These are phyloP conservation scores for Fusarium falciforme DNA, from an alignment of 2,329 filamentous ascomycete species.

Conservation along the genomic window DNA sequence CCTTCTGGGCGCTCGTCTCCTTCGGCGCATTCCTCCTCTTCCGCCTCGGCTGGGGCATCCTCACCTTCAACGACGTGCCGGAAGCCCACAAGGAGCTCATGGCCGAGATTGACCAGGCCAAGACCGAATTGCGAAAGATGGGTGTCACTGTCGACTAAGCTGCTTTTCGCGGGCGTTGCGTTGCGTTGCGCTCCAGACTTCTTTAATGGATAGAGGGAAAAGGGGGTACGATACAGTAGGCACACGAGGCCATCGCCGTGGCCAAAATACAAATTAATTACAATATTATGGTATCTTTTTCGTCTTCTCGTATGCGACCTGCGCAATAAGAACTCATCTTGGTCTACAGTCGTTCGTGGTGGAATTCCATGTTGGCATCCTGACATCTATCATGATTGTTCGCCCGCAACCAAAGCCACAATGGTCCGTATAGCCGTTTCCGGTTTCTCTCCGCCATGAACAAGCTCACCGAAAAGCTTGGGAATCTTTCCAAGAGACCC, in stretches of 20 bases:
- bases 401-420: slow-evolving; percentile 68
- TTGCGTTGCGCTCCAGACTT: slow-evolving; percentile 5
- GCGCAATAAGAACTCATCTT: slow-evolving; percentile 4
- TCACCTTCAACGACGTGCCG: slow-evolving; percentile 97
- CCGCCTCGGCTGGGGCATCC: slow-evolving; percentile 90
- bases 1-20: slow-evolving; percentile 90
- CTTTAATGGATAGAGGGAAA: slow-evolving; percentile 35
- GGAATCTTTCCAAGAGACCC: slow-evolving; percentile 69
- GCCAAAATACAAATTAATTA: slow-evolving; percentile 34
- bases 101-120: slow-evolving; percentile 82
- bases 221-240: not conserved
- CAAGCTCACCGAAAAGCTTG: slow-evolving; percentile 68
- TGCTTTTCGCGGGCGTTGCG: not conserved
- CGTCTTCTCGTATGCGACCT: slow-evolving; percentile 13
- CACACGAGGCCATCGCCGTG: slow-evolving; percentile 1
- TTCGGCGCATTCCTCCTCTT: slow-evolving; percentile 93
- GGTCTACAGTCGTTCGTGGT: not conserved
- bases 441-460: slow-evolving; percentile 66
- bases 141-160: slow-evolving; percentile 82
- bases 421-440: slow-evolving; percentile 68
- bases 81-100: slow-evolving; percentile 91
- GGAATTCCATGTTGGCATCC: not conserved
- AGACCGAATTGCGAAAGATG: slow-evolving; percentile 76
- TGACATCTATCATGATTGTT: slow-evolving; percentile 39
- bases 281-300: slow-evolving; percentile 28